Evolutionary conservation across 164 flowering plant species (phyloP), one percentile per base, ranked within the genome.

Genomic region (Taxillus chinensis): DNA sequence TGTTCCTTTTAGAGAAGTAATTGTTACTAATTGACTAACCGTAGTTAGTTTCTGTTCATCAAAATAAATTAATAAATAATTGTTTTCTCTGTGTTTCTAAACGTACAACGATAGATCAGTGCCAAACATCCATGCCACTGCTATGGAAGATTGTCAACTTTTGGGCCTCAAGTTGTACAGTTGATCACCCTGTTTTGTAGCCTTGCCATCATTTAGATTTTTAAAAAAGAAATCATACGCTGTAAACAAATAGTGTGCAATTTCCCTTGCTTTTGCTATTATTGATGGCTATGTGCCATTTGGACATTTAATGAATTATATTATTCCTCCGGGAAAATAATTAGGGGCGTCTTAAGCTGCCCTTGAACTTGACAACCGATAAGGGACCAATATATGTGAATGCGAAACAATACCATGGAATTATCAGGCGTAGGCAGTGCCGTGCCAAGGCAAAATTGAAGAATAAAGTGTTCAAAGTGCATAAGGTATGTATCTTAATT

Each of bases 401-500:
- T 74, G 86, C 95, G 7, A 90, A 90, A 80, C 97, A 90, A 73
- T 90, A 90, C 74, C 79, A 79, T 72, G 92, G 88, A 67, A 90
- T 90, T 70, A 73, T 90, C 27, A 78, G 90, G 75, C 92, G 95
- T 51, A 68, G 97, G 15, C 75, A 82, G 66, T 81, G 75, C 52
- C 95, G 97, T 68, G 97, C 93, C 39, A 86, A 88, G 75, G 87
- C 87, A 61, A 85, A 77, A 41, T 45, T 78, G 41, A 71, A 73
- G 73, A 83, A 84, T 16, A 90, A 80, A 67, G 16, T 71, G 15
- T 48, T 68, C 17, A 82, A 61, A 71, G 60, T 8, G 52, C 82
- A 93, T 11, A 90, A 88, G 95, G 97, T 88, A 79, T 45, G 52
- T 57, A 38, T 16, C 46, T 45, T 52, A 27, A 42, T 43, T 57